Conservation (phyloP, 768 basidiomycete genomes). For the Amanita rubescens region DNA sequence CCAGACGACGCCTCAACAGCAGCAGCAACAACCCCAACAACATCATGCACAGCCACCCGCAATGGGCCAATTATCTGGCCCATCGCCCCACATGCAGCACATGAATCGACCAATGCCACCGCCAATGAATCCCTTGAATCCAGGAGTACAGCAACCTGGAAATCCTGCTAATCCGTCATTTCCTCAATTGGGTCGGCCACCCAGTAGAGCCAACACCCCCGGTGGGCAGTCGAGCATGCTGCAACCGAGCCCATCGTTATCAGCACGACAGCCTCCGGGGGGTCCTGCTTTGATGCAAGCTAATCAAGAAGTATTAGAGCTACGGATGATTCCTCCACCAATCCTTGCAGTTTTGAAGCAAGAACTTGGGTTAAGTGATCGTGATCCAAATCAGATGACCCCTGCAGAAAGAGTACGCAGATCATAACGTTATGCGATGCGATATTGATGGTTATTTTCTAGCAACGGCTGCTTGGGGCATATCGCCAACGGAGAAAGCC, state of each 20-base stretch:
- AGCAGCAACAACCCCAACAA: conserved; percentile 20
- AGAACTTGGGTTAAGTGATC: conserved; percentile 1
- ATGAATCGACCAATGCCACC: conserved; percentile 5
- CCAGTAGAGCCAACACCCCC: conserved; percentile 6
- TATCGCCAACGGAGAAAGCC: conserved; percentile 5
- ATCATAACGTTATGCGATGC: not conserved
- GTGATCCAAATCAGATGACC: conserved; percentile 5
- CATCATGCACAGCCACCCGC: conserved; percentile 19
- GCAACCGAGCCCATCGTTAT: conserved; percentile 7
- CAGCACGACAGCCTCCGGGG: conserved; percentile 6
- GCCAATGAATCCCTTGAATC: conserved; percentile 1
- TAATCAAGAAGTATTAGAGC: not conserved
- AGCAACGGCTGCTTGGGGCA: not conserved
- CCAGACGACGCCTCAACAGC: conserved; percentile 23
- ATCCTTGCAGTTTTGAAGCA: not conserved
- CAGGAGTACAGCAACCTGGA: conserved; percentile 5
- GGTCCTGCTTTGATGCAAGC: not conserved
- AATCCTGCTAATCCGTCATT: conserved; percentile 3
- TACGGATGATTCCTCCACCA: not conserved
- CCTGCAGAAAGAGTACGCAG: conserved; percentile 4
- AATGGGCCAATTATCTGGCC: conserved; percentile 4
- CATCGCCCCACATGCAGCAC: conserved; percentile 5
- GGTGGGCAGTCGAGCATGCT: conserved; percentile 6
- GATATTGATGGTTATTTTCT: not conserved
- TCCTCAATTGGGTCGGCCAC: conserved; percentile 3